Evolutionary conservation across 805 yeast genomes (phyloP).

Genomic region (Lipomyces chichibuensis): DNA sequence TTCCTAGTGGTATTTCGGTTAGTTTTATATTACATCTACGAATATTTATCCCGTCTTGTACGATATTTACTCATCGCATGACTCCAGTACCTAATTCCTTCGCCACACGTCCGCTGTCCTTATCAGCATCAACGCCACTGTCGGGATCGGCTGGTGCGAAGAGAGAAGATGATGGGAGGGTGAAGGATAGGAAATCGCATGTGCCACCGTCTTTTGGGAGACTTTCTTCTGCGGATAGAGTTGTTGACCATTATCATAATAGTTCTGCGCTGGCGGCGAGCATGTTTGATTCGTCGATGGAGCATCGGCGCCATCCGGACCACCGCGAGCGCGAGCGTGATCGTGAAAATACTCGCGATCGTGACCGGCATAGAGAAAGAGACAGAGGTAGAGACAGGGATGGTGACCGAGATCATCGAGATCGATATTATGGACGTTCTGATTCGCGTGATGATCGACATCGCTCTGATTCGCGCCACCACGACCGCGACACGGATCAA

Average conservation of each 20-base stretch:
- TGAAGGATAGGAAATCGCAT: constrained; percentile 1
- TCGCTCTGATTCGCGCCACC: neutral
- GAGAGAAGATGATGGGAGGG: neutral
- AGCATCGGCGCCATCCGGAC: neutral
- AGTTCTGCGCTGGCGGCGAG: neutral
- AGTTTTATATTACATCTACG: neutral
- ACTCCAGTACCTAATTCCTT: neutral
- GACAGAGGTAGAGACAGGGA: constrained; percentile 6
- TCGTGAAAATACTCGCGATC: constrained; percentile 12
- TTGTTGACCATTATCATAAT: neutral
- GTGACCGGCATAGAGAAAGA: constrained; percentile 7
- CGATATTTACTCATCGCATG: neutral
- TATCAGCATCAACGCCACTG: neutral
- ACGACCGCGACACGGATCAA: constrained; percentile 3
- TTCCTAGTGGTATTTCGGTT: neutral
- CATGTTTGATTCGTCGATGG: neutral
- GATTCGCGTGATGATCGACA: neutral
- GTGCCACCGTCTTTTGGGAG: constrained; percentile 1
- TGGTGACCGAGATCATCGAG: neutral
- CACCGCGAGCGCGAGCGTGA: constrained; percentile 17
- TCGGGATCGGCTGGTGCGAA: neutral
- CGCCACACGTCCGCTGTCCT: neutral
- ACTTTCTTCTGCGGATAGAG: neutral
- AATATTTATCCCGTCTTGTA: neutral
- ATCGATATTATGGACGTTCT: neutral